Base-by-base conservation (phyloP, 495 filamentous ascomycete genomes). In the Aspergillus kassunensis region DNA sequence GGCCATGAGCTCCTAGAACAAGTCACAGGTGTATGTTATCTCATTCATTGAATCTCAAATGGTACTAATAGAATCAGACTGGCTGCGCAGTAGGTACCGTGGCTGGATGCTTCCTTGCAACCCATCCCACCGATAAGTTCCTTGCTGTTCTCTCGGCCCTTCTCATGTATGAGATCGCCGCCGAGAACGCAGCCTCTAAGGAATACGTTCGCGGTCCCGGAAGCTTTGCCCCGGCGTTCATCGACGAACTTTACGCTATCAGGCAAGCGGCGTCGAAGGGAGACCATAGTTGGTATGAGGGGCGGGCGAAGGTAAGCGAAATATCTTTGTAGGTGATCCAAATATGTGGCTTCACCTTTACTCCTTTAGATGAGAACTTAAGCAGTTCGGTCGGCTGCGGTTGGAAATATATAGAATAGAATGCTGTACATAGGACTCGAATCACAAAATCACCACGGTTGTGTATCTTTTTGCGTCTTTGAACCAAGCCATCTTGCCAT, bases 31-130 rank as follows among this genome's bases (percentile, higher is more conserved):
- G 74, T 78, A 75, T 16, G 68, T 63, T 31, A 6, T 11, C 30
- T n/a, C n/a, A n/a, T n/a, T n/a, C n/a, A n/a, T n/a, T n/a, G n/a
- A n/a, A n/a, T n/a, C n/a, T n/a, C n/a, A n/a, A n/a, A n/a, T n/a
- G n/a, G n/a, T n/a, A n/a, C n/a, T n/a, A n/a, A n/a, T n/a, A n/a
- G n/a, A n/a, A n/a, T n/a, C 31, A 76, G 73, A 92, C 83, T 45
- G 92, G 92, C 2, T 98, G 92, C 62, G 83, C 85, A 4, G 76
- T 98, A 8, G 91, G 91, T 6, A 91, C 90, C 2, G 80, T 85
- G 2, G 81, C 95, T 46, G 88, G 88, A 7, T 83, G 88, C 20
- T 86, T 83, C 59, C 57, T 95, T 21, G 84, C 87, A 4, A 78
- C 72, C 4, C 63, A 80, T 40, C 69, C 70, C 4, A 68, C 71